A percentile compares a stretch with the other conserved stretches of the same genome.
Conservation (phyloP, 306 rosid genomes). For the Quillaja saponaria region DNA sequence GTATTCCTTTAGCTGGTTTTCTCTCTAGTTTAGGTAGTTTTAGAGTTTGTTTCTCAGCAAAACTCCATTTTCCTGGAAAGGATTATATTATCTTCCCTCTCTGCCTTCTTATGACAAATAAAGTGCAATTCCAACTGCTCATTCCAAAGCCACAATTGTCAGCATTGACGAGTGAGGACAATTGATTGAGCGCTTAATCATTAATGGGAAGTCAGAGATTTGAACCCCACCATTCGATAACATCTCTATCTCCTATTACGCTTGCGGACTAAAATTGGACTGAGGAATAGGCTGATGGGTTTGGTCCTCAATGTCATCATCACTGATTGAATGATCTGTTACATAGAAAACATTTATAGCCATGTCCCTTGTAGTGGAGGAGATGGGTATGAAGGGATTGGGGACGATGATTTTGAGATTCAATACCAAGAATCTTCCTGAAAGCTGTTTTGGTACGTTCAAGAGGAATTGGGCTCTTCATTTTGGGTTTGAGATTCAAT, state of each 20-base stretch:
- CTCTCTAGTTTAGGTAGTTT: no score
- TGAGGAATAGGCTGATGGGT: slow-evolving; percentile 40
- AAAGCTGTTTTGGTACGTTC: slow-evolving; percentile 79
- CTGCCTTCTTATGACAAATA: no score
- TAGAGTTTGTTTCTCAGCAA: no score
- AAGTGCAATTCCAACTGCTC: no score
- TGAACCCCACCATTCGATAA: slow-evolving; percentile 64
- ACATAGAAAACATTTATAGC: no score
- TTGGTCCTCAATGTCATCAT: slow-evolving; percentile 65
- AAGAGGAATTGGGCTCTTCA: slow-evolving; percentile 94
- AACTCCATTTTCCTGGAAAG: no score
- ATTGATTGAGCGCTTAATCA: slow-evolving; percentile 59
- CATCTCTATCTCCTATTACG: slow-evolving; percentile 60
- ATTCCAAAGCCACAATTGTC: slow-evolving; percentile 69
- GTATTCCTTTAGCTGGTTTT: no score
- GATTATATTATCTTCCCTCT: no score
- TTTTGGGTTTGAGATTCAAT: no score
- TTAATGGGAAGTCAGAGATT: slow-evolving; percentile 67
- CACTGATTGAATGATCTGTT: no score
- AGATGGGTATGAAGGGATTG: slow-evolving; percentile 38
- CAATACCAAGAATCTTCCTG: slow-evolving; percentile 91
- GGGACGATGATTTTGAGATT: slow-evolving; percentile 72
- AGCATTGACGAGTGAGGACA: slow-evolving; percentile 81
- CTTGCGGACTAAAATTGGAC: slow-evolving; percentile 39
- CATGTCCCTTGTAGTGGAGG: no score